Conservation (phyloP, 805 yeast species). For the Suhomyces sp. region DNA sequence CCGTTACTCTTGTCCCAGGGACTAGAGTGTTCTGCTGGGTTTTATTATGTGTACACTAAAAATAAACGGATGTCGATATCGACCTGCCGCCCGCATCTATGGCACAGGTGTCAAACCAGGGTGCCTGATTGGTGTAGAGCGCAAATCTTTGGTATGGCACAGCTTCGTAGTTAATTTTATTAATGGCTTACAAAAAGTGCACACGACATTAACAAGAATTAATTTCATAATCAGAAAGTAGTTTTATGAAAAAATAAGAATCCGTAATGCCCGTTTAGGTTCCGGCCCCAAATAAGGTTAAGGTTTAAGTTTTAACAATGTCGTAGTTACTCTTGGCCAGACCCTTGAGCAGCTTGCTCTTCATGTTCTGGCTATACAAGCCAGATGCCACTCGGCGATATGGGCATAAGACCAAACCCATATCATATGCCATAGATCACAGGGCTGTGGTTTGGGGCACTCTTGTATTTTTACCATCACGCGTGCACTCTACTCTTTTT, state of each 20-base stretch:
- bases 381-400: not conserved
- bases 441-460: not conserved
- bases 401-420: not conserved
- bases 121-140: not conserved
- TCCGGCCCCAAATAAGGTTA: not conserved
- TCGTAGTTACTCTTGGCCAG: not conserved
- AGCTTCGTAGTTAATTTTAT: not conserved
- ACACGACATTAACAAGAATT: not conserved
- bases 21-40: not conserved
- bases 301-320: not conserved
- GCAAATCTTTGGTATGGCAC: not conserved
- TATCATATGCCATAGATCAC: not conserved
- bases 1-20: not conserved
- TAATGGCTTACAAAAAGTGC: not conserved
- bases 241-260: not conserved
- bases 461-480: not conserved
- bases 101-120: not conserved
- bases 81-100: not conserved
- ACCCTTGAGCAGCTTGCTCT: not conserved
- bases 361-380: not conserved
- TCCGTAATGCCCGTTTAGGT: not conserved
- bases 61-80: not conserved
- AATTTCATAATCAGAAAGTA: not conserved
- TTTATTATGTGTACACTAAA: not conserved
- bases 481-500: not conserved